phyloP scores from a whole-genome alignment of 345 rosid genomes.

The Geranium brycei region DNA sequence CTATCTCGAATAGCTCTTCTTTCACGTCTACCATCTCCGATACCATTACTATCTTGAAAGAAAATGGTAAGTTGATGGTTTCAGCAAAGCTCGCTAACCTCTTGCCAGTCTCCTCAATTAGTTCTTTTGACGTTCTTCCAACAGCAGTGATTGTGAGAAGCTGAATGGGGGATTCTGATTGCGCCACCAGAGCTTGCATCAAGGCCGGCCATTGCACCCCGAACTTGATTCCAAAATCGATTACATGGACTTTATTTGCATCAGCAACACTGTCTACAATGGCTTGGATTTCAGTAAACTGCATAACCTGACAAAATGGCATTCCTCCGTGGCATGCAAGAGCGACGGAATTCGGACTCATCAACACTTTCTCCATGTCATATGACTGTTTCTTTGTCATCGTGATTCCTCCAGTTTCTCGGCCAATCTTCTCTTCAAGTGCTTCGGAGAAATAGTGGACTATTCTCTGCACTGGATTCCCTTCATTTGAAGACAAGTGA shows the following conservation, averaged over 20 bases:
- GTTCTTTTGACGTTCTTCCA: slow-evolving; percentile 12
- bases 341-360: slow-evolving; percentile 1
- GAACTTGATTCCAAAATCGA: slow-evolving; percentile 22
- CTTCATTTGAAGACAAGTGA: slow-evolving; percentile 16
- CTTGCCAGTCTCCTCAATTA: slow-evolving; percentile 25
- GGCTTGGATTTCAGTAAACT: slow-evolving; percentile 35
- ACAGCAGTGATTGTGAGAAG: slow-evolving; percentile 37
- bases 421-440: slow-evolving; percentile 33
- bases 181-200: slow-evolving; percentile 38
- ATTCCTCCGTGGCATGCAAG: slow-evolving; percentile 20
- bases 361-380: slow-evolving; percentile 10
- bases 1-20: slow-evolving; percentile 23
- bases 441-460: slow-evolving; percentile 31
- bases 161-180: slow-evolving; percentile 17
- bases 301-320: slow-evolving; percentile 23
- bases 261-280: slow-evolving; percentile 27
- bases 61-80: slow-evolving; percentile 25
- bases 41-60: slow-evolving; percentile 24
- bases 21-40: slow-evolving; percentile 28
- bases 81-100: slow-evolving; percentile 27
- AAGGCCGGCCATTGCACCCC: slow-evolving; percentile 35
- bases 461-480: slow-evolving; percentile 32
- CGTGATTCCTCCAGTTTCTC: slow-evolving; percentile 18
- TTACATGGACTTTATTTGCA: slow-evolving; percentile 30
- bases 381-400: not conserved